A percentile compares a stretch with the other conserved stretches of the same genome.
Evolutionary conservation across 2,329 filamentous ascomycete species (phyloP).

Genomic region (Didymella lethalis): DNA sequence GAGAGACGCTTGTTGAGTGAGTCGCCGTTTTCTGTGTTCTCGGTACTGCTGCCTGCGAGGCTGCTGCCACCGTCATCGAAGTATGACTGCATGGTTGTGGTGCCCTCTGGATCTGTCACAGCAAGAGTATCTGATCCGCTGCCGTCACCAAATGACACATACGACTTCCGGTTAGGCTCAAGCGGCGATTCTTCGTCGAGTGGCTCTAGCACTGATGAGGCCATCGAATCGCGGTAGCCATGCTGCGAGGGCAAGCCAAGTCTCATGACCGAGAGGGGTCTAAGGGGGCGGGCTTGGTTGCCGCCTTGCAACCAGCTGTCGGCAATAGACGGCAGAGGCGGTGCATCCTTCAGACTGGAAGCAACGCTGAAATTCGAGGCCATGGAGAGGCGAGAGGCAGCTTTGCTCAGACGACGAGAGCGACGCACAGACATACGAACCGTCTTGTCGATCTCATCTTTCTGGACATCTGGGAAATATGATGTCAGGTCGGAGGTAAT

Average conservation of each 20-base stretch:
- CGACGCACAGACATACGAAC: conserved; percentile 90
- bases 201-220: conserved; percentile 87
- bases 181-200: conserved; percentile 88
- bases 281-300: conserved; percentile 56
- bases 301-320: conserved; percentile 82
- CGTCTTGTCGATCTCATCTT: conserved; percentile 94
- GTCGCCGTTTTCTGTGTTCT: conserved; percentile 65
- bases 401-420: conserved; percentile 88
- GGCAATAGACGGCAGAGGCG: conserved; percentile 93
- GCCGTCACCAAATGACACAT: conserved; percentile 83
- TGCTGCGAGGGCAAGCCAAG: conserved; percentile 65
- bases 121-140: conserved; percentile 74
- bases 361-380: conserved; percentile 93
- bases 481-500: conserved; percentile 96
- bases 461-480: conserved; percentile 95
- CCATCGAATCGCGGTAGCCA: conserved; percentile 83
- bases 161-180: conserved; percentile 91
- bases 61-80: conserved; percentile 82
- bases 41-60: conserved; percentile 71
- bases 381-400: conserved; percentile 91
- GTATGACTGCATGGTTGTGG: conserved; percentile 75
- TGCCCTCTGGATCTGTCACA: conserved; percentile 79
- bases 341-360: conserved; percentile 90
- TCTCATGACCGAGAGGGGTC: conserved; percentile 68
- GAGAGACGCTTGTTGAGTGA: conserved; percentile 84